phyloP scores from a whole-genome alignment of 2,329 filamentous ascomycete genomes.

The Aspergillus arachidicola region DNA sequence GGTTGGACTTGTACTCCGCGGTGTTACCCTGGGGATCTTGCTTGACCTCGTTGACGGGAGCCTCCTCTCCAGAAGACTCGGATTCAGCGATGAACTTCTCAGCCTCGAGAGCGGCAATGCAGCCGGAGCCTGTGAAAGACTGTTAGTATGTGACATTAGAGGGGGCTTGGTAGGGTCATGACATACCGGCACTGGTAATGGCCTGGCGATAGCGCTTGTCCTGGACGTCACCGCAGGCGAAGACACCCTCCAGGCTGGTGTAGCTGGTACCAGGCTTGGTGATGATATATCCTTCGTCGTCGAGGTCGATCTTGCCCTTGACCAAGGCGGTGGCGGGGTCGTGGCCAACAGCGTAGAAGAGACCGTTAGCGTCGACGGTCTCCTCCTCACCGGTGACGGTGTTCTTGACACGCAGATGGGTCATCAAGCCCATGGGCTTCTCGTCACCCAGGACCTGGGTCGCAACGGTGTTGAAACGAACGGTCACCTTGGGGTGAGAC shows the following conservation, averaged over 20 bases:
- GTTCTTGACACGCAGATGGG: slow-evolving; percentile 81
- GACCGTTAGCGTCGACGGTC: slow-evolving; percentile 83
- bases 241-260: slow-evolving; percentile 89
- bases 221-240: slow-evolving; percentile 96
- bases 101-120: slow-evolving; percentile 91
- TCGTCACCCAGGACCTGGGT: slow-evolving; percentile 83
- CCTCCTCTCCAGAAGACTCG: slow-evolving; percentile 58
- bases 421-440: slow-evolving; percentile 77
- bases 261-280: slow-evolving; percentile 86
- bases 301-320: slow-evolving; percentile 85
- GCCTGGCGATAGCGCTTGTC: slow-evolving; percentile 98
- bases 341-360: slow-evolving; percentile 98
- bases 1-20: slow-evolving; percentile 65
- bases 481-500: slow-evolving; percentile 84
- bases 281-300: slow-evolving; percentile 86
- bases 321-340: slow-evolving; percentile 90
- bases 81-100: slow-evolving; percentile 87
- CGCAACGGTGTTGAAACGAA: slow-evolving; percentile 81
- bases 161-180: not conserved
- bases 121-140: slow-evolving; percentile 71
- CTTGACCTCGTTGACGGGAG: slow-evolving; percentile 36
- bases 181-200: slow-evolving; percentile 91
- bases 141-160: slow-evolving; percentile 22
- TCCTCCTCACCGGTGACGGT: slow-evolving; percentile 73
- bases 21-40: slow-evolving; percentile 51